Evolutionary conservation across 1,139 yeast species (phyloP).

Genomic region (Suhomyces panamericanus): DNA sequence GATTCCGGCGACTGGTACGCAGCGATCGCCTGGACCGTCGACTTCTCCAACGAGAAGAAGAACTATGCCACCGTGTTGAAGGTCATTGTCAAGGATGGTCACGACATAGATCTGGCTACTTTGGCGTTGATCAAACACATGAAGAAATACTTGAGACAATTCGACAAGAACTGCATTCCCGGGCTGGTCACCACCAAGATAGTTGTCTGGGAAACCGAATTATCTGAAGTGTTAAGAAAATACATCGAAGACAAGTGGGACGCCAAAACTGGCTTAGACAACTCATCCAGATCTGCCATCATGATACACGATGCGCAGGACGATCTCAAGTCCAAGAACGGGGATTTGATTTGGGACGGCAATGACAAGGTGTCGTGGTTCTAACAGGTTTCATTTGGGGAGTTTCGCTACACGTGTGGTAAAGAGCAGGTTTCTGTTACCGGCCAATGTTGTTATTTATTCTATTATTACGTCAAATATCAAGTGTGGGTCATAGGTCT

Average conservation of each 20-base stretch:
- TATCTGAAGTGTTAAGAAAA: constrained; percentile 16
- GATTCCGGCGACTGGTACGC: constrained; percentile 25
- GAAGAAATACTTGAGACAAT: constrained; percentile 20
- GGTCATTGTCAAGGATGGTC: constrained; percentile 24
- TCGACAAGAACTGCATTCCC: constrained; percentile 6
- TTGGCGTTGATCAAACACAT: constrained; percentile 28
- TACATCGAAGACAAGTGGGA: constrained; percentile 19
- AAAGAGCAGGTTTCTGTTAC: not conserved
- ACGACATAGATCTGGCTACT: constrained; percentile 20
- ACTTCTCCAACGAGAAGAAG: constrained; percentile 27
- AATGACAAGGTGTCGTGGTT: constrained; percentile 51
- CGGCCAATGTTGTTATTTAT: not conserved
- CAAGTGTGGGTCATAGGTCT: not conserved
- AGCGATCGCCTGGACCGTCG: constrained; percentile 43
- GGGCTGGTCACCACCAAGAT: constrained; percentile 21
- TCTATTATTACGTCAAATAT: not conserved
- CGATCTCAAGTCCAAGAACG: constrained; percentile 25
- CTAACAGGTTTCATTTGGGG: constrained; percentile 22
- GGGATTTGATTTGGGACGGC: constrained; percentile 42
- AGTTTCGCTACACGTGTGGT: not conserved
- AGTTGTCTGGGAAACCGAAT: constrained; percentile 42
- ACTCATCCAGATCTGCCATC: constrained; percentile 42
- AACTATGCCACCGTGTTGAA: constrained; percentile 34
- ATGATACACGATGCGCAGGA: constrained; percentile 27
- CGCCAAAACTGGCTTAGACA: constrained; percentile 27